These are phyloP conservation scores for Trichoderma lentiforme DNA, from an alignment of 2,329 filamentous ascomycete species.

Conservation along the genomic window DNA sequence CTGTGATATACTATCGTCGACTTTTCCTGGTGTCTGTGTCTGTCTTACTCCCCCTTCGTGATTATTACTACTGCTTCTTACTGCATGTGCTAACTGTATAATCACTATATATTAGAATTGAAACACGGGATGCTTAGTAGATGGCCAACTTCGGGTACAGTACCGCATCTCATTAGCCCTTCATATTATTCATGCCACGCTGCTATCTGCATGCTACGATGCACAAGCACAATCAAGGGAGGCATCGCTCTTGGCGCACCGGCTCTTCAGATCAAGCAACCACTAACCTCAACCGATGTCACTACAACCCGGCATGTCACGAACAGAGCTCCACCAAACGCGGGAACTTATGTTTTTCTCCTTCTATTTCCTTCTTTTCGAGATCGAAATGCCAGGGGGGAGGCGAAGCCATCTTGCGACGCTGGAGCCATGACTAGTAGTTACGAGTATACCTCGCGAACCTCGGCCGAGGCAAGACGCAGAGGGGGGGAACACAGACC, in stretches of 20 bases:
- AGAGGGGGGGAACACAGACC: not conserved
- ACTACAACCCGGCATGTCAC: not conserved
- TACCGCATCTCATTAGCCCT: not conserved
- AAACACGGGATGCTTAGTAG: not conserved
- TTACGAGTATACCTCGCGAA: not conserved
- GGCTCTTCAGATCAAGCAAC: not conserved
- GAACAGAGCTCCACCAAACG: slow-evolving; percentile 10
- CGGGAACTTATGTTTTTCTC: slow-evolving; percentile 7
- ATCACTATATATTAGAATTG: not conserved
- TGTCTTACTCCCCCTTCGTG: not conserved
- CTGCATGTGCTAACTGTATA: not conserved
- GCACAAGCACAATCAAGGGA: not conserved
- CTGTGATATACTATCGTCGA: not conserved
- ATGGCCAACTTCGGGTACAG: not conserved
- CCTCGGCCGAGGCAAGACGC: not conserved
- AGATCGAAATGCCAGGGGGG: slow-evolving; percentile 4
- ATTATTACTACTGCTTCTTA: not conserved
- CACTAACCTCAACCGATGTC: not conserved
- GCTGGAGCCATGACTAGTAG: not conserved
- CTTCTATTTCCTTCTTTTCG: not conserved
- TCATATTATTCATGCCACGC: not conserved
- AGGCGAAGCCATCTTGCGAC: slow-evolving; percentile 1
- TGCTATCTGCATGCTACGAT: not conserved
- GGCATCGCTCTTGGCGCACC: not conserved
- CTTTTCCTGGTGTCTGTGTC: not conserved